Conservation (phyloP, 129 eudicot genomes). For the Glebionis coronaria region DNA sequence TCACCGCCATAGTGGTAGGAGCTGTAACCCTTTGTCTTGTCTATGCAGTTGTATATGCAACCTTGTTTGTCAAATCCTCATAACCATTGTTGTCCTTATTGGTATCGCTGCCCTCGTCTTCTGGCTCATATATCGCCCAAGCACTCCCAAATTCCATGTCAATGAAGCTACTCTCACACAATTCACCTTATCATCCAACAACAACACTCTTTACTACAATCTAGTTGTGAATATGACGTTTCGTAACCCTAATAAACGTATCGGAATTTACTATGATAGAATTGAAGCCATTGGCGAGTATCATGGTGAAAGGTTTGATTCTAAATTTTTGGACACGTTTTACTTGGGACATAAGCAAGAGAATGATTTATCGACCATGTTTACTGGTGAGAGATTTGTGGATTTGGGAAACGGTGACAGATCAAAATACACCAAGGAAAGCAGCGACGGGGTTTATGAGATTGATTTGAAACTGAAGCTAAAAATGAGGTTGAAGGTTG, state of each 20-base stretch:
- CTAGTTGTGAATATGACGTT: constrained; percentile 53
- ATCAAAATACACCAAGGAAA: constrained; percentile 33
- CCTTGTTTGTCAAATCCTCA: constrained; percentile 46
- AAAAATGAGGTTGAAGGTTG: constrained; percentile 46
- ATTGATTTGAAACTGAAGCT: constrained; percentile 59
- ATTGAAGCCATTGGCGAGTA: constrained; percentile 43
- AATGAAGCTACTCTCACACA: constrained; percentile 49
- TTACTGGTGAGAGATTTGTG: constrained; percentile 18
- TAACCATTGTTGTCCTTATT: constrained; percentile 36
- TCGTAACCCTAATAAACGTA: constrained; percentile 60
- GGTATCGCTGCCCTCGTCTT: constrained; percentile 33
- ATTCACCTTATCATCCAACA: constrained; percentile 32
- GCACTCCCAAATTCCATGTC: constrained; percentile 45
- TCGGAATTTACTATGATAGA: constrained; percentile 60
- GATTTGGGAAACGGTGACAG: constrained; percentile 1
- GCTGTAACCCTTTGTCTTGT: constrained; percentile 50
- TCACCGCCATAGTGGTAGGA: constrained; percentile 43
- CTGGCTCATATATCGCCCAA: constrained; percentile 57
- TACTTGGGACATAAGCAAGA: constrained; percentile 33
- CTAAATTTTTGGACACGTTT: constrained; percentile 6
- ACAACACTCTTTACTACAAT: constrained; percentile 56
- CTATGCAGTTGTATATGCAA: constrained; percentile 43
- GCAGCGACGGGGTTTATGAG: constrained; percentile 27
- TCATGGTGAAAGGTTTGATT: constrained; percentile 9
- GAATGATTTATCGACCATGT: neutral